Conservation (phyloP, 2,329 filamentous ascomycete species). For the Apiospora saccharicola region DNA sequence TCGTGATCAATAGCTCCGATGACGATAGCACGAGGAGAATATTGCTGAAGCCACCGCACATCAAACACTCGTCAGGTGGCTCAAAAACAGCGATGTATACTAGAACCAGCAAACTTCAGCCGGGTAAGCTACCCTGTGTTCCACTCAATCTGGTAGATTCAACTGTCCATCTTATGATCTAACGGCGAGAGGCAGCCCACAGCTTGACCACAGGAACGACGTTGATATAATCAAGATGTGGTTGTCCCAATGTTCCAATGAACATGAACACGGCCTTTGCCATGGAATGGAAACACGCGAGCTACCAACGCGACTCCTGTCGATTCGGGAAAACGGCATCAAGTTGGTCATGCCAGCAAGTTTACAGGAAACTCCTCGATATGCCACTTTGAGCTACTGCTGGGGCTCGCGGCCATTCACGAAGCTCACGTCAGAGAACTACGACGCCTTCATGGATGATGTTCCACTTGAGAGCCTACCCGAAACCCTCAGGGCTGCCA, state of each 20-base stretch:
- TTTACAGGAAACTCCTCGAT: not conserved
- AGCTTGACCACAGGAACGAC: too few relatives aligned
- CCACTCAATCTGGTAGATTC: not conserved
- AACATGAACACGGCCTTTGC: not conserved
- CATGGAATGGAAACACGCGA: not conserved
- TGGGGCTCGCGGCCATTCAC: not conserved
- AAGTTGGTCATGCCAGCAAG: not conserved
- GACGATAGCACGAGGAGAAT: too few relatives aligned
- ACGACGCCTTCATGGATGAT: not conserved
- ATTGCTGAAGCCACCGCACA: not conserved
- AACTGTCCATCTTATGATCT: too few relatives aligned
- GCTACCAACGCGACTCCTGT: not conserved
- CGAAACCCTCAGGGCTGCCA: not conserved
- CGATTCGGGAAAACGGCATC: not conserved
- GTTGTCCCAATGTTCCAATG: not conserved
- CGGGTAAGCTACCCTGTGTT: not conserved
- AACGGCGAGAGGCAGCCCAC: too few relatives aligned
- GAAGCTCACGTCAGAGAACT: not conserved
- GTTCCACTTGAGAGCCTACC: not conserved
- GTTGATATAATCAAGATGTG: too few relatives aligned
- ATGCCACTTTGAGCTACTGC: slow-evolving; percentile 17
- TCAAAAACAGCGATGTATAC: not conserved
- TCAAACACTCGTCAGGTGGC: not conserved
- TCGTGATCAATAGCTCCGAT: not conserved
- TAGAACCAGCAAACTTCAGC: not conserved